A percentile compares a stretch with the other conserved stretches of the same genome.
Evolutionary conservation across 2,329 filamentous ascomycete species (phyloP).

Genomic region (Teratosphaeria destructans): DNA sequence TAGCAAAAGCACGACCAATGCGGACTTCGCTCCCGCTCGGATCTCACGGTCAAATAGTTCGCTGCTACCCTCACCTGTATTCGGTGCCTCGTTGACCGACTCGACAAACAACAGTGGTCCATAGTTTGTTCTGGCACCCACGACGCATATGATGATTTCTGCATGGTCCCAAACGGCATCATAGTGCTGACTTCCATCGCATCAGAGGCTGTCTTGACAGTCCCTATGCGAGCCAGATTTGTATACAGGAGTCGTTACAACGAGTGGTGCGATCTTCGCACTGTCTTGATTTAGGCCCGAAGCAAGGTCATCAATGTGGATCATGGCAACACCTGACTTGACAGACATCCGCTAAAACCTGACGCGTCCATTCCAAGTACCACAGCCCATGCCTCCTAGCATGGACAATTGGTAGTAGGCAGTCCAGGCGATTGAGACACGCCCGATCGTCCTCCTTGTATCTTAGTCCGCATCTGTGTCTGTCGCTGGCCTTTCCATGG

Average conservation of each 20-base stretch:
- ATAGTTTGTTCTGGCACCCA: conserved; percentile 5
- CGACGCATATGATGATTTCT: conserved; percentile 6
- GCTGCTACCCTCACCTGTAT: neutral
- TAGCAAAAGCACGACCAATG: neutral
- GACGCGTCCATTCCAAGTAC: neutral
- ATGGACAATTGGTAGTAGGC: neutral
- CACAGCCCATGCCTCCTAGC: neutral
- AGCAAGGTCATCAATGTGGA: conserved; percentile 7
- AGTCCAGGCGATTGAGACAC: neutral
- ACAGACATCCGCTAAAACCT: conserved; percentile 1
- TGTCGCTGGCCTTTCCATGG: neutral
- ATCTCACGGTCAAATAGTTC: neutral
- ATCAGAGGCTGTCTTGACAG: neutral
- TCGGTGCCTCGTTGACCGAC: neutral
- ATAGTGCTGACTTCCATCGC: neutral
- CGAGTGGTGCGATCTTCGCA: neutral
- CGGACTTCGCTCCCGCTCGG: neutral
- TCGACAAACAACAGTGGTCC: neutral
- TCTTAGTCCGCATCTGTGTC: neutral
- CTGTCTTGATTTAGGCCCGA: conserved; percentile 4
- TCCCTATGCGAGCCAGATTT: neutral
- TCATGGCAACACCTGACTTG: conserved; percentile 6
- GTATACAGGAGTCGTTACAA: neutral
- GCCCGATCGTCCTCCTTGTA: neutral
- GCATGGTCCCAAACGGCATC: conserved; percentile 7